Evolutionary conservation across 495 filamentous ascomycete species (phyloP), one percentile per base, ranked within the genome.

Genomic region (Usnea hakonensis): DNA sequence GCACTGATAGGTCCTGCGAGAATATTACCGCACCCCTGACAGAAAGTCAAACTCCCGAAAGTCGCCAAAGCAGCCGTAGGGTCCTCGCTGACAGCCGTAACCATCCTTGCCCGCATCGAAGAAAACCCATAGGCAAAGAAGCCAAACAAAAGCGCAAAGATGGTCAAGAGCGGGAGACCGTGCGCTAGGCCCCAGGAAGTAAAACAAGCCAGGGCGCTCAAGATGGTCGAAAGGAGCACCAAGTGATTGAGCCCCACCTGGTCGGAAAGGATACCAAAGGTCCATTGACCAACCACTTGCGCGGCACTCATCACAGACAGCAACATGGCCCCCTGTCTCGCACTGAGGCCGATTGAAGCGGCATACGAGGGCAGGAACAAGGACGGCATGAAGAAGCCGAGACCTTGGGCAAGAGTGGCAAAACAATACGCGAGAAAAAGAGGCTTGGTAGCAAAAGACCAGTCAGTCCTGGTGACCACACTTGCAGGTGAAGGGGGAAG

Each of bases 61-160:
- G 33, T 58, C 17, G 55, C 55, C 19, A 76, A 63, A 19, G 65
- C 66, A 36, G 55, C 66, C 23, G 65, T 71, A 21, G 66, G 68
- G 19, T 70, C 69, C 21, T 65, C 60, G 46, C 64, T 72, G 14
- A 74, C 63, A 4, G 68, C 70, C 9, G 52, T 68, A 4, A 64
- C 69, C 67, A 75, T 73, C 23, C 69, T 57, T 3, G 63, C 63
- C 61, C 72, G 70, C 52, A 74, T 58, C 2, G 71, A 64, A 5
- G 65, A 65, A 54, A 72, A 77, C 14, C 72, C 74, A 13, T 67
- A 68, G 5, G 62, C 75, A 64, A 76, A 77, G 65, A 74, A 73
- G 26, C 75, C 75, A 55, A 74, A 76, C 0, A 74, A 37, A 16
- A 75, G 40, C 28, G 69, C 40, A 60, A 74, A 77, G 0, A 71